Conservation (phyloP, 2,329 filamentous ascomycete genomes). For the Cladosporium oxysporum region DNA sequence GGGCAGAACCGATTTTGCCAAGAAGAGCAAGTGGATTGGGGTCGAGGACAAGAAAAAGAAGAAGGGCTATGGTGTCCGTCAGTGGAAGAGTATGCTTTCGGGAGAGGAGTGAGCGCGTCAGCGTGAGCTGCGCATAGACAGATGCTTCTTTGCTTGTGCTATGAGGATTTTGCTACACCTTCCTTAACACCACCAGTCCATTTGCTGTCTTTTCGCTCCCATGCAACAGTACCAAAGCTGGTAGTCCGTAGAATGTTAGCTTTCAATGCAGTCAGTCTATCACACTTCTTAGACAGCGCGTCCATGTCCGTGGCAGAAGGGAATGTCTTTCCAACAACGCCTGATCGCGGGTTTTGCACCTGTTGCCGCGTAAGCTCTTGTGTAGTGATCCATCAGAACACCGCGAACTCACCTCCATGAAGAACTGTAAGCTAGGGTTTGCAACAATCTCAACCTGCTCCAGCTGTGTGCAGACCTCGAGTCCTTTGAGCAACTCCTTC, state of each 20-base stretch:
- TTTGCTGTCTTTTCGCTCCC: slow-evolving; percentile 36
- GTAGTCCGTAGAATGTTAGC: slow-evolving; percentile 41
- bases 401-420: slow-evolving; percentile 39
- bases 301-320: slow-evolving; percentile 39
- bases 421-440: slow-evolving; percentile 41
- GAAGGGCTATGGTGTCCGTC: too few relatives aligned
- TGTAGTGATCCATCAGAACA: neutral
- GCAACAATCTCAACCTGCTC: slow-evolving; percentile 46
- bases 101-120: too few relatives aligned
- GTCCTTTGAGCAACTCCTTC: slow-evolving; percentile 36
- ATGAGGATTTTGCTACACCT: neutral
- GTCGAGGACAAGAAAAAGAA: too few relatives aligned
- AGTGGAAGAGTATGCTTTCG: too few relatives aligned
- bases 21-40: too few relatives aligned
- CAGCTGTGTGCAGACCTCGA: slow-evolving; percentile 36
- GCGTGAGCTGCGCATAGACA: too few relatives aligned
- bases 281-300: slow-evolving; percentile 36
- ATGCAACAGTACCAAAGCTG: slow-evolving; percentile 36
- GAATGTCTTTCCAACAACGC: slow-evolving; percentile 36
- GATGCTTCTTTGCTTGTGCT: too few relatives aligned
- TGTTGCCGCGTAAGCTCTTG: slow-evolving; percentile 18
- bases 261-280: slow-evolving; percentile 40
- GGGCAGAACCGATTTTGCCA: too few relatives aligned
- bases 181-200: slow-evolving; percentile 28
- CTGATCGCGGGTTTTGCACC: slow-evolving; percentile 33